phyloP scores from a whole-genome alignment of 2,329 filamentous ascomycete species.

The Uncinocarpus reesii region DNA sequence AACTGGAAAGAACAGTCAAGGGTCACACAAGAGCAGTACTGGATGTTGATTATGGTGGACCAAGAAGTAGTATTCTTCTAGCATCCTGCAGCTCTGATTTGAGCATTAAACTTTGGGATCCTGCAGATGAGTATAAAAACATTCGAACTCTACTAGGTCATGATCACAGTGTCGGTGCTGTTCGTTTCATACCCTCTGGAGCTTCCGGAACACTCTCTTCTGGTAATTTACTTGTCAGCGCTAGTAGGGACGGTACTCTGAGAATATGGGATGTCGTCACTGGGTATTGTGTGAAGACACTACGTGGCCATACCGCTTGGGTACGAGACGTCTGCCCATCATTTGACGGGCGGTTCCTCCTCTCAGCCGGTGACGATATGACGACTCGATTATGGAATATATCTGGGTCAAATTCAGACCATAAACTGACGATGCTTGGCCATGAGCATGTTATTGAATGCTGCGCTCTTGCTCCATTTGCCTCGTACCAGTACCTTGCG shows the following conservation, averaged over 20 bases:
- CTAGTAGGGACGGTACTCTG: conserved; percentile 73
- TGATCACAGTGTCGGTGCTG: conserved; percentile 80
- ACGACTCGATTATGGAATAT: conserved; percentile 80
- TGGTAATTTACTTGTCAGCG: conserved; percentile 76
- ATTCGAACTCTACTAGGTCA: conserved; percentile 83
- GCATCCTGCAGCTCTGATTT: conserved; percentile 79
- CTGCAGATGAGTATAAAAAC: conserved; percentile 86
- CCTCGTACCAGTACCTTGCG: conserved; percentile 67
- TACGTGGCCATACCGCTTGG: conserved; percentile 78
- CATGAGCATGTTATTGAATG: conserved; percentile 83
- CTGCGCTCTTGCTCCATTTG: conserved; percentile 71
- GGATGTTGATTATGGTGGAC: conserved; percentile 83
- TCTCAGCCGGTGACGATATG: conserved; percentile 75
- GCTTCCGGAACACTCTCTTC: too few relatives aligned
- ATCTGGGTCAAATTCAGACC: conserved; percentile 60
- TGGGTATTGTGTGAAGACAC: conserved; percentile 84
- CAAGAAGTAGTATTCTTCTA: conserved; percentile 65
- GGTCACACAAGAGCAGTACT: conserved; percentile 82
- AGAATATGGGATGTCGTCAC: conserved; percentile 90
- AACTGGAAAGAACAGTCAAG: conserved; percentile 81
- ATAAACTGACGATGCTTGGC: conserved; percentile 71
- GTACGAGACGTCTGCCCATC: conserved; percentile 81
- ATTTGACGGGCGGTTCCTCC: conserved; percentile 67
- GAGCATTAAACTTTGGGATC: conserved; percentile 93
- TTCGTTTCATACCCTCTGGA: conserved; percentile 83